Percentiles rank a stretch among this genome's conserved stretches.
Conservation (phyloP, 495 filamentous ascomycete genomes). For the Rhizodiscina lignyota region DNA sequence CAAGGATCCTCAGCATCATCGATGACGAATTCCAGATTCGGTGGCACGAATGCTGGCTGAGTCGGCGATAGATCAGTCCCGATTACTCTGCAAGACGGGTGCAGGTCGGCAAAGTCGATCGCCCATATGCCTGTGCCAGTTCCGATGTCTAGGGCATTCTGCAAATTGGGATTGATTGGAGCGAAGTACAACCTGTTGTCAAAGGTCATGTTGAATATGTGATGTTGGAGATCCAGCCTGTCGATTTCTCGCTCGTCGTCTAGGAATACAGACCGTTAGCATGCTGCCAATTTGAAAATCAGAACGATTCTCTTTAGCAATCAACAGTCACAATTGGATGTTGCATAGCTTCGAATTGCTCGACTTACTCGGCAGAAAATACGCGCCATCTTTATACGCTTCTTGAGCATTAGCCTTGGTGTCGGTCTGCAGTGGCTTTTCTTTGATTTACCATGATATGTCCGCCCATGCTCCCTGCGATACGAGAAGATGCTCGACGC, state of each 20-base stretch:
- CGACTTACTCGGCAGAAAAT: too few species aligned
- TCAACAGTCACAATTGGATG: slow-evolving; percentile 1
- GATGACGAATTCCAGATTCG: slow-evolving; percentile 35
- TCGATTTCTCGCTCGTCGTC: slow-evolving; percentile 2
- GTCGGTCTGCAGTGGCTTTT: too few species aligned
- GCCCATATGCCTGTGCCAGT: slow-evolving; percentile 23
- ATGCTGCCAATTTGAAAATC: background rate
- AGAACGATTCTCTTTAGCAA: background rate
- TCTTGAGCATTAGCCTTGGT: too few species aligned
- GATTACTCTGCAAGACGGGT: slow-evolving; percentile 11
- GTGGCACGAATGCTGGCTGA: slow-evolving; percentile 33
- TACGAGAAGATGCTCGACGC: background rate
- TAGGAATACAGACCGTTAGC: too few species aligned
- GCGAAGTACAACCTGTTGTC: slow-evolving; percentile 37
- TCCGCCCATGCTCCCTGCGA: slow-evolving; percentile 14
- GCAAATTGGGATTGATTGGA: slow-evolving; percentile 20
- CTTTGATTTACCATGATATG: slow-evolving; percentile 18
- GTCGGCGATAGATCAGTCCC: slow-evolving; percentile 36
- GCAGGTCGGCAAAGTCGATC: slow-evolving; percentile 19
- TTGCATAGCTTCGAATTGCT: background rate
- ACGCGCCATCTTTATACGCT: too few species aligned
- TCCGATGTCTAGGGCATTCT: slow-evolving; percentile 19
- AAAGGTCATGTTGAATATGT: slow-evolving; percentile 35
- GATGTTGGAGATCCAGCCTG: slow-evolving; percentile 42
- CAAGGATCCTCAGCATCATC: slow-evolving; percentile 39